Conservation (phyloP, 2,329 filamentous ascomycete species). For the Colletotrichum orchidophilum region DNA sequence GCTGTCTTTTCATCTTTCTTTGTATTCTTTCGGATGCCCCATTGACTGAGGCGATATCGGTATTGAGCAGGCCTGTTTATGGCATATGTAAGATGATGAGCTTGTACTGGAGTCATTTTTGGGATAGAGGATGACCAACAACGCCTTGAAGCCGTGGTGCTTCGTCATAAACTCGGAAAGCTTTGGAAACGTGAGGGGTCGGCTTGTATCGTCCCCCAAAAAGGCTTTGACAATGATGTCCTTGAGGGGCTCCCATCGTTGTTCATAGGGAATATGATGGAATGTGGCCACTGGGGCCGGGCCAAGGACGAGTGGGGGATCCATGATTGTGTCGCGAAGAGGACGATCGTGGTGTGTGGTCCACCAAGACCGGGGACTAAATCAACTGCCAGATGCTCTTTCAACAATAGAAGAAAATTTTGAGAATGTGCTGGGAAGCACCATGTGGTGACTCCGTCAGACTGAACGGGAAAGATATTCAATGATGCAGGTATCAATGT, state of each 20-base stretch:
- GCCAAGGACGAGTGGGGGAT: background rate
- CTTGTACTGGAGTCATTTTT: background rate
- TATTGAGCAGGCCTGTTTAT: background rate
- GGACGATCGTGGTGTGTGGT: background rate
- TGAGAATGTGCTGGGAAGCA: background rate
- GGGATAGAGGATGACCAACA: background rate
- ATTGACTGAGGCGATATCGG: background rate
- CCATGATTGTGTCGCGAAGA: background rate
- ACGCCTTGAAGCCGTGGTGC: background rate
- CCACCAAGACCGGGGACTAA: too few species aligned
- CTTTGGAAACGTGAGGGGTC: background rate
- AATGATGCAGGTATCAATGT: background rate
- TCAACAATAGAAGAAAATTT: background rate
- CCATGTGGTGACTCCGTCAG: background rate
- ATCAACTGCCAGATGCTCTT: background rate
- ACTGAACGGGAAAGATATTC: background rate
- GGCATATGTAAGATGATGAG: background rate
- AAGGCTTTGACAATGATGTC: background rate
- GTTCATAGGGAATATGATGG: background rate
- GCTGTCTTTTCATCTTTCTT: slow-evolving; percentile 29
- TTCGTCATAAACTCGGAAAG: slow-evolving; percentile 1
- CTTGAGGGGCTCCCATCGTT: background rate
- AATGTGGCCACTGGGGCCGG: background rate
- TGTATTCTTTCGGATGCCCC: background rate
- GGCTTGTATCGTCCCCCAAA: background rate